These are phyloP conservation scores for Candida tropicalis DNA, from an alignment of 1,139 yeast genomes.

Conservation along the genomic window DNA sequence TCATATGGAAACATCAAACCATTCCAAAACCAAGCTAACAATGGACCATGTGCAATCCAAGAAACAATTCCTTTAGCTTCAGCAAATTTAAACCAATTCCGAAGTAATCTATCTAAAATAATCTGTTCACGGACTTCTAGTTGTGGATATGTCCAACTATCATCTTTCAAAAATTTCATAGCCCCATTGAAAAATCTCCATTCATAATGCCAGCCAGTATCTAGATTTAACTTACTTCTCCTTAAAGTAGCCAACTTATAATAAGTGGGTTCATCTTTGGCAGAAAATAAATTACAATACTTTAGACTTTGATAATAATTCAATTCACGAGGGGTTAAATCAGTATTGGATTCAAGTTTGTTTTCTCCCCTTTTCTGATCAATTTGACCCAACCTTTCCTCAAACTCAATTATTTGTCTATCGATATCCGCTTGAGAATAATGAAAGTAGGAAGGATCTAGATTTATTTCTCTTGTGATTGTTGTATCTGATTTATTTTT, in stretches of 20 bases:
- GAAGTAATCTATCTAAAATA: conserved; percentile 33
- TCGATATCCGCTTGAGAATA: conserved; percentile 26
- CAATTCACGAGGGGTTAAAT: conserved; percentile 24
- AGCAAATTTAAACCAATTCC: conserved; percentile 39
- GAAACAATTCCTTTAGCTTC: conserved; percentile 40
- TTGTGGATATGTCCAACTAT: conserved; percentile 26
- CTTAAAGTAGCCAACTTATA: conserved; percentile 37
- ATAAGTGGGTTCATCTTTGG: conserved; percentile 30
- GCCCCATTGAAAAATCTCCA: conserved; percentile 43
- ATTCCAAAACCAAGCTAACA: conserved; percentile 45
- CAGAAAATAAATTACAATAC: conserved; percentile 19
- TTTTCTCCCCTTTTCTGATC: too few species aligned
- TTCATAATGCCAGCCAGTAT: conserved; percentile 44
- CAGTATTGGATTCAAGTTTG: conserved; percentile 28
- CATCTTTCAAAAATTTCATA: conserved; percentile 22
- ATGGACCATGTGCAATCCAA: conserved; percentile 58
- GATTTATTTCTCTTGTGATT: conserved; percentile 22
- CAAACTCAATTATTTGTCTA: conserved; percentile 31
- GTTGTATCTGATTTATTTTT: conserved; percentile 20
- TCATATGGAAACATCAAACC: conserved; percentile 42
- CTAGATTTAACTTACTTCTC: conserved; percentile 27
- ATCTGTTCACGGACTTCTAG: conserved; percentile 32
- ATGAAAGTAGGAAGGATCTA: conserved; percentile 24
- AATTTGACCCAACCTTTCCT: conserved; percentile 22
- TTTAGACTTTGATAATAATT: conserved; percentile 30